These are phyloP conservation scores for Cornus suecica DNA, from an alignment of 148 eudicot species.

Conservation along the genomic window DNA sequence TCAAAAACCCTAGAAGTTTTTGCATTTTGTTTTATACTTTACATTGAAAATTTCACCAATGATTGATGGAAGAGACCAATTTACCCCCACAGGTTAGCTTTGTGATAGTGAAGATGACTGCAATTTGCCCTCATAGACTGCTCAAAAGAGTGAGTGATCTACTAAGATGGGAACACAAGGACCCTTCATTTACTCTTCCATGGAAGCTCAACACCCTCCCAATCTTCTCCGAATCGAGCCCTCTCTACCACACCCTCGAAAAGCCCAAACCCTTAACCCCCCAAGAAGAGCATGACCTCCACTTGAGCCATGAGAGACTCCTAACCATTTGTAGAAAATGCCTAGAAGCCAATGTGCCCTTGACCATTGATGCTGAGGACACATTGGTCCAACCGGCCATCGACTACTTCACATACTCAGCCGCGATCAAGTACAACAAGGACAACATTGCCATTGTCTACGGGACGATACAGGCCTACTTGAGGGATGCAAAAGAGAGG, in stretches of 20 bases:
- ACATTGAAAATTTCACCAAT: too few species aligned
- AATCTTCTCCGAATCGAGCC: constrained; percentile 54
- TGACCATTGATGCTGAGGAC: constrained; percentile 80
- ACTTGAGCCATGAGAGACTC: constrained; percentile 48
- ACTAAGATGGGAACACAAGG: constrained; percentile 61
- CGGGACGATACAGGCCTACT: constrained; percentile 73
- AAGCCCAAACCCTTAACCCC: constrained; percentile 55
- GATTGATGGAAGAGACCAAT: too few species aligned
- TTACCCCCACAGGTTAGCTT: constrained; percentile 49
- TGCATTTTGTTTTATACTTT: background rate
- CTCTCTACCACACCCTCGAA: constrained; percentile 59
- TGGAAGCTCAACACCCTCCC: constrained; percentile 71
- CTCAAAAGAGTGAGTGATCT: constrained; percentile 57
- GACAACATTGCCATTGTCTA: constrained; percentile 40
- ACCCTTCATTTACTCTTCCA: constrained; percentile 49
- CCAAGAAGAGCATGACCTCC: constrained; percentile 65
- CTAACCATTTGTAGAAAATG: constrained; percentile 41
- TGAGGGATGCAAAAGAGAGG: constrained; percentile 74
- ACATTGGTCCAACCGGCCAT: constrained; percentile 64
- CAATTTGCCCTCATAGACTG: constrained; percentile 51
- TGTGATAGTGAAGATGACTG: constrained; percentile 68
- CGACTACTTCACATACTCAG: constrained; percentile 66
- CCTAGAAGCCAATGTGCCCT: constrained; percentile 46
- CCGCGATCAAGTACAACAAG: constrained; percentile 47
- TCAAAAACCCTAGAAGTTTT: background rate